Evolutionary conservation across 2,329 filamentous ascomycete genomes (phyloP).

Genomic region (Apiospora marii): DNA sequence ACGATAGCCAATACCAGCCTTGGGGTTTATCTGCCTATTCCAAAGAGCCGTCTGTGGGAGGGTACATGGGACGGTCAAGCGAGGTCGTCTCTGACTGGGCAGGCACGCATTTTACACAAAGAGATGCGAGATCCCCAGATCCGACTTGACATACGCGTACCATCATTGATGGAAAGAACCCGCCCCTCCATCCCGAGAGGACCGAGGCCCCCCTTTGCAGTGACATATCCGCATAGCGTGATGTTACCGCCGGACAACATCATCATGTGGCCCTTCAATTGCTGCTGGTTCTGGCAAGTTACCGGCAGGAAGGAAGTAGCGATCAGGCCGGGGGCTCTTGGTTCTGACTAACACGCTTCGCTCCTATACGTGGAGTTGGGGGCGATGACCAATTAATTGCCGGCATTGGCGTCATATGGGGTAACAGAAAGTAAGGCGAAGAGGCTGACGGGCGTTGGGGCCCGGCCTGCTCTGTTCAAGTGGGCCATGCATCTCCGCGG

Average conservation of each 20-base stretch:
- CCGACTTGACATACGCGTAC: background rate
- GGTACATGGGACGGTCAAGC: background rate
- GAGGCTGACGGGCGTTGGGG: background rate
- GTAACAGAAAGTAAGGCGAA: conserved; percentile 23
- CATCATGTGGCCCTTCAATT: background rate
- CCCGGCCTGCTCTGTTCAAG: background rate
- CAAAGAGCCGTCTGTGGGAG: background rate
- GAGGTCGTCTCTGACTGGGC: background rate
- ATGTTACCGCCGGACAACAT: background rate
- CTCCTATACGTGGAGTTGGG: conserved; percentile 8
- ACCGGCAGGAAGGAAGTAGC: background rate
- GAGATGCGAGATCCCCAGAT: background rate
- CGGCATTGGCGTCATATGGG: conserved; percentile 21
- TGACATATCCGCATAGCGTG: background rate
- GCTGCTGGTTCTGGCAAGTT: background rate
- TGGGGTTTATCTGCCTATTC: background rate
- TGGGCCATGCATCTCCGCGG: conserved; percentile 23
- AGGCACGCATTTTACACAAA: background rate
- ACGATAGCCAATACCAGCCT: background rate
- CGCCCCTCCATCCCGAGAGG: conserved; percentile 9
- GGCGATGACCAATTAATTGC: conserved; percentile 21
- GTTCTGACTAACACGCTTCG: conserved; percentile 17
- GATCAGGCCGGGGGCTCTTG: background rate
- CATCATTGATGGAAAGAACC: background rate
- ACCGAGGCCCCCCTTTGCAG: background rate